Base-by-base conservation (phyloP, 192 early-diverging fungal species). In the Mortierella antarctica region DNA sequence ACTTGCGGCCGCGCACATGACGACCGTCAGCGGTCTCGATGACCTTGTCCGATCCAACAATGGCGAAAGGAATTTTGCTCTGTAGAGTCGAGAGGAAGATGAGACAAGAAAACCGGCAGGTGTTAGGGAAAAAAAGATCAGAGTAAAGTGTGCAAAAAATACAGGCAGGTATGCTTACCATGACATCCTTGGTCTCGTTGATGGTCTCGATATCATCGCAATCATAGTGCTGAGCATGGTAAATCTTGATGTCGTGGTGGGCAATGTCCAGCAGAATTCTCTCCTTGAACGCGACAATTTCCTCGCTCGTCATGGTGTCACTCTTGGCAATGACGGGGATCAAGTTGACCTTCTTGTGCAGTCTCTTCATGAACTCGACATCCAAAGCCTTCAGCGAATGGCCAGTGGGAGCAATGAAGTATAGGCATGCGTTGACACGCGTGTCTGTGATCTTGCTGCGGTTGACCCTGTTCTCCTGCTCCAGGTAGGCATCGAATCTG, bases 321-420 rank as follows among this genome's bases (percentile, higher is more conserved):
- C 95, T 93, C 79, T 96, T 96, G 79, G 95, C 93, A 74, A 96
- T 92, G 55, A 96, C 93, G 49, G 95, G 95, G 56, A 96, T 94
- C 55, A 96, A 87, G 84, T 96, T 96, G 73, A 96, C 94, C 79
- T 92, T 91, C 62, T 91, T 92, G 82, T 93, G 92, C 65, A 99
- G 87, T 73, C 92, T 88, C 86, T 92, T 93, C 96, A 99, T 98
- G 57, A 98, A 96, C 73, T 94, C 93, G 80, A 99, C 95, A 74
- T 99, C 98, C 41, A 99, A 83, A 59, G 89, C 94, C 87, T 87
- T 95, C 77, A 95, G 91, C 83, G 88, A 90, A 82, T 99, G 98
- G 15, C 97, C 98, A 10, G 96, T 97, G 54, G 98, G 97, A 57
- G 95, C 92, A 82, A 99, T 98, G 80, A 99, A 99, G 86, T 96